Percentiles rank a stretch among this genome's conserved stretches.
Evolutionary conservation across 257 asterid genomes (phyloP).

Genomic region (Solanum paucissectum): DNA sequence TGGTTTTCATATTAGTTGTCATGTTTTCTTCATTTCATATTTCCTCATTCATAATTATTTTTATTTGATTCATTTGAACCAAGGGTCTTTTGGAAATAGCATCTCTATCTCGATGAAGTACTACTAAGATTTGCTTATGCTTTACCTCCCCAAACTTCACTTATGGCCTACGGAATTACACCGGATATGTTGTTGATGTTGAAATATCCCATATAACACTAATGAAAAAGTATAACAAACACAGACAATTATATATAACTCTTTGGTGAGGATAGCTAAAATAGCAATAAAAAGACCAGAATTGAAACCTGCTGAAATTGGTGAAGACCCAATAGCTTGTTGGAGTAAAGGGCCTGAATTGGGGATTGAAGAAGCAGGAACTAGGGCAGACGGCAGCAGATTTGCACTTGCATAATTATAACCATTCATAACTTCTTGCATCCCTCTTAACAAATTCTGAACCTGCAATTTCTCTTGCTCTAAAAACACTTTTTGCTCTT

Average conservation of each 20-base stretch:
- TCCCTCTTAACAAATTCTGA: constrained; percentile 57
- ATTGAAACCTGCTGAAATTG: background rate
- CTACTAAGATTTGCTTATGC: background rate
- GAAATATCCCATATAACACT: background rate
- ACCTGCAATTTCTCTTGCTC: constrained; percentile 67
- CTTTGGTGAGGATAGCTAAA: background rate
- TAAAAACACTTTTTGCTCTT: constrained; percentile 63
- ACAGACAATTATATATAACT: background rate
- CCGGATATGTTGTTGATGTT: too few relatives aligned
- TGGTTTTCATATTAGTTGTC: background rate
- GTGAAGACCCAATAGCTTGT: background rate
- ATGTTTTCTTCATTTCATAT: background rate
- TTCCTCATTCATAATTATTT: background rate
- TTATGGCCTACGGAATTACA: background rate
- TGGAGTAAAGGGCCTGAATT: background rate
- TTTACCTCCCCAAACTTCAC: background rate
- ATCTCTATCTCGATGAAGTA: background rate
- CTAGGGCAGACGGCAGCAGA: constrained; percentile 16
- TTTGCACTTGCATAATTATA: constrained; percentile 31
- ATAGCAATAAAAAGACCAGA: background rate
- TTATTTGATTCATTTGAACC: background rate
- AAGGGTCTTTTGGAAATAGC: background rate
- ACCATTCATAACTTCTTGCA: constrained; percentile 69
- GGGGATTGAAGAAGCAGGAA: background rate
- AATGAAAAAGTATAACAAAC: background rate